Conservation (phyloP, 148 eudicot species). For the Limonium bicolor region DNA sequence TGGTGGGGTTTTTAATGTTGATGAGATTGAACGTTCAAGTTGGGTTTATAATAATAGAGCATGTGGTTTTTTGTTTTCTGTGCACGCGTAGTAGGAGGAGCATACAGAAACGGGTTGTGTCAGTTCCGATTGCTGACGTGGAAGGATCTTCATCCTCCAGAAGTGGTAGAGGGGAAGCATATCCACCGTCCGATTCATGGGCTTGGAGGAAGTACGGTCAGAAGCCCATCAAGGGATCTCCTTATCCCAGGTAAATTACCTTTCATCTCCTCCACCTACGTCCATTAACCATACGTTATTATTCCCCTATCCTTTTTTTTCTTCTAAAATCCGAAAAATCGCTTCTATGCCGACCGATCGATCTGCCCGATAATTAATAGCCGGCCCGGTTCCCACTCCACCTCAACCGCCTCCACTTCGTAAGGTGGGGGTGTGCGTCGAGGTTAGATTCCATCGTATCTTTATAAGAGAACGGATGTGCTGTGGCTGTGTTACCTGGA, state of each 20-base stretch:
- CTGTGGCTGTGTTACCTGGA: conserved; percentile 2
- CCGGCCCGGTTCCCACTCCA: not conserved
- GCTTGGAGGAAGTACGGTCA: conserved; percentile 75
- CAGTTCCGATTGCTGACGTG: conserved; percentile 26
- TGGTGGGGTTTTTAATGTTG: not conserved
- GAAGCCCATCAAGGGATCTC: conserved; percentile 65
- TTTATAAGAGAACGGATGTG: not conserved
- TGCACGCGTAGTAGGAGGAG: conserved; percentile 22
- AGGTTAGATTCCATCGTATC: not conserved
- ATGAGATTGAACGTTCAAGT: not conserved
- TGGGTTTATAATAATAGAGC: not conserved
- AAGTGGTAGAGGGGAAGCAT: conserved; percentile 32
- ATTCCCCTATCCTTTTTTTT: not conserved
- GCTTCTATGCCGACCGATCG: too few relatives aligned
- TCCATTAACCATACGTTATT: not conserved
- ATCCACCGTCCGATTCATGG: conserved; percentile 73
- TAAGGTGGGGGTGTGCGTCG: not conserved
- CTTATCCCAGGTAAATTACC: conserved; percentile 50
- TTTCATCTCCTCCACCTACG: too few relatives aligned
- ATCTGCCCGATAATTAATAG: not conserved
- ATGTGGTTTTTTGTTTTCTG: not conserved
- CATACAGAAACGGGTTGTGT: conserved; percentile 30
- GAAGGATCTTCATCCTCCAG: conserved; percentile 25
- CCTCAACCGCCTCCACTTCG: not conserved
- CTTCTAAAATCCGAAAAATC: not conserved